Evolutionary conservation across 495 filamentous ascomycete species (phyloP), one percentile per base, ranked within the genome.

Genomic region (Massariosphaeria phaeospora): DNA sequence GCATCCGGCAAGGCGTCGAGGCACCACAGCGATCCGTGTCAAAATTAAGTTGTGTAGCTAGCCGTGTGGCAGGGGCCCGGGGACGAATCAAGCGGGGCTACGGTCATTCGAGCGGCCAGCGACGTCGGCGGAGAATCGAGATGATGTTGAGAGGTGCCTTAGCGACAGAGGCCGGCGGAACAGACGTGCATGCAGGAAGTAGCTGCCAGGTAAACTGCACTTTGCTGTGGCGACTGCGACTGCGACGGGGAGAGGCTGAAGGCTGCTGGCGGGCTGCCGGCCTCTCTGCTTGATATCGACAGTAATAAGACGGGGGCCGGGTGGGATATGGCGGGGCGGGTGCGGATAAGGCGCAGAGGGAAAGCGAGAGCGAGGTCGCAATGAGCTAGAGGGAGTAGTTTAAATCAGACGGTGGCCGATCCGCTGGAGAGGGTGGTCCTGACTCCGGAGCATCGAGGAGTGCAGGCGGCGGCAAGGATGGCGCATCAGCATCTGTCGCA

Each of bases 1-100:
- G 42, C 40, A 62, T 57, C 41, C 13, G 27, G 53, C 47, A 44
- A 45, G 59, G n/a, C 29, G 44, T 30, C 43, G 45, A 51, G 59
- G 55, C 60, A 47, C 27, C 59, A 57, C 11, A 13, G 54, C 34
- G 54, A 47, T 54, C 60, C 55, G 60, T 63, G 60, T 63, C 49
- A 51, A 57, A 54, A 58, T 54, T 50, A 55, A 58, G 54, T 47
- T 48, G 60, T 52, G 54, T 55, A 41, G 42, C 10, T 35, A 5
- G 56, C 29, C 15, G 56, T 41, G 43, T 46, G 48, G 48, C 60
- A 53, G 45, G 49, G 48, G 43, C 40, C 15, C n/a, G 33, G 17
- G 24, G 46, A 31, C 42, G 52, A 62, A 53, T 57, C 52, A n/a
- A n/a, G n/a, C n/a, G n/a, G n/a, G n/a, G n/a, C n/a, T n/a, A n/a